These are phyloP conservation scores for Saccharomyces hybrid DNA, from an alignment of 1,139 yeast genomes.

Conservation along the genomic window DNA sequence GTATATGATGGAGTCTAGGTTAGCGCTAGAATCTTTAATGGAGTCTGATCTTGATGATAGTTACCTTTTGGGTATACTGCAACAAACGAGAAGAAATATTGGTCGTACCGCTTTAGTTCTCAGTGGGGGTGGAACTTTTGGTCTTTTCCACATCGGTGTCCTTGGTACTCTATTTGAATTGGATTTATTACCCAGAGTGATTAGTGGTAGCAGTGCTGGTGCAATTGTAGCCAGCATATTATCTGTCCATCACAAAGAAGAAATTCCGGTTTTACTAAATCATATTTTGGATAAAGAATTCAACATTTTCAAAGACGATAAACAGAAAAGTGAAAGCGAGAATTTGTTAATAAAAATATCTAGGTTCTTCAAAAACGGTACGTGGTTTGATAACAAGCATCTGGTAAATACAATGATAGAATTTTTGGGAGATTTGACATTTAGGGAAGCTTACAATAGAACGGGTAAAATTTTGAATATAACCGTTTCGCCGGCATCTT, in stretches of 20 bases:
- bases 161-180: conserved; percentile 67
- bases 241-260: conserved; percentile 74
- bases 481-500: conserved; percentile 80
- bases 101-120: conserved; percentile 90
- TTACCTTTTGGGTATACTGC: conserved; percentile 68
- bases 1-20: conserved; percentile 72
- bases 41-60: conserved; percentile 56
- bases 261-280: conserved; percentile 49
- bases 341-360: conserved; percentile 46
- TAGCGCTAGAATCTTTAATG: conserved; percentile 42
- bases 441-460: conserved; percentile 86
- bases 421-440: conserved; percentile 83
- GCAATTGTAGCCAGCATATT: conserved; percentile 86
- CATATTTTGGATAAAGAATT: conserved; percentile 52
- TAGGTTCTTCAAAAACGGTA: conserved; percentile 48
- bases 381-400: conserved; percentile 76
- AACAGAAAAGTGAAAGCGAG: conserved; percentile 38
- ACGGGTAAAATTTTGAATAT: conserved; percentile 82
- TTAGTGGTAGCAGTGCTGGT: conserved; percentile 98
- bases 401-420: conserved; percentile 66
- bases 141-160: conserved; percentile 87
- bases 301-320: conserved; percentile 60
- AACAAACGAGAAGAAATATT: conserved; percentile 82
- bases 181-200: conserved; percentile 72
- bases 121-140: conserved; percentile 94